Conservation (phyloP, 441 rosid species). For the Populus hybrid region DNA sequence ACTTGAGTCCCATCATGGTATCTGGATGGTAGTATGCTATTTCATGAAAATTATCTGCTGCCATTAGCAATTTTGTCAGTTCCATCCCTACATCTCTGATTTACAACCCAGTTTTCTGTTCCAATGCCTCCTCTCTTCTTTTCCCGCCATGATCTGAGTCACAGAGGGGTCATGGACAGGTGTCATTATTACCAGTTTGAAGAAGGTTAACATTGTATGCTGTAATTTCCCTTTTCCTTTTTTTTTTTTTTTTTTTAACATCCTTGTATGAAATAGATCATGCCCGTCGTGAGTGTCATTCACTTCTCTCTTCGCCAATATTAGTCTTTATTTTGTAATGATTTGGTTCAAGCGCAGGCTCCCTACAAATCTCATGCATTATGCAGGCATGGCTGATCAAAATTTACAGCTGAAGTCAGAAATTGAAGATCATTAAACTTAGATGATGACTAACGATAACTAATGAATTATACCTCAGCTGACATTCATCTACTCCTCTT, state of each 20-base stretch:
- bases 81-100: not conserved
- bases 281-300: not conserved
- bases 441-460: too few species aligned
- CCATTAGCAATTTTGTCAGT: not conserved
- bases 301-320: not conserved
- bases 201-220: not conserved
- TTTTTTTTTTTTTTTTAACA: too few species aligned
- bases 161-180: not conserved
- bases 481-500: not conserved
- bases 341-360: not conserved
- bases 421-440: not conserved
- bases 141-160: not conserved
- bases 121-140: not conserved
- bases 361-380: not conserved
- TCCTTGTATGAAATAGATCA: not conserved
- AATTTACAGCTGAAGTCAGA: not conserved
- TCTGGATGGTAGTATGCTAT: not conserved
- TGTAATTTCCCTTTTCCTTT: too few species aligned
- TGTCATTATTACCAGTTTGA: not conserved
- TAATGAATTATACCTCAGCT: not conserved
- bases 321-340: not conserved
- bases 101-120: not conserved
- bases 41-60: not conserved
- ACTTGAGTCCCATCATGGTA: conserved; percentile 14
- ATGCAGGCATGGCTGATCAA: not conserved